Conservation (phyloP, 768 basidiomycete genomes). For the Pulveroboletus frians region DNA sequence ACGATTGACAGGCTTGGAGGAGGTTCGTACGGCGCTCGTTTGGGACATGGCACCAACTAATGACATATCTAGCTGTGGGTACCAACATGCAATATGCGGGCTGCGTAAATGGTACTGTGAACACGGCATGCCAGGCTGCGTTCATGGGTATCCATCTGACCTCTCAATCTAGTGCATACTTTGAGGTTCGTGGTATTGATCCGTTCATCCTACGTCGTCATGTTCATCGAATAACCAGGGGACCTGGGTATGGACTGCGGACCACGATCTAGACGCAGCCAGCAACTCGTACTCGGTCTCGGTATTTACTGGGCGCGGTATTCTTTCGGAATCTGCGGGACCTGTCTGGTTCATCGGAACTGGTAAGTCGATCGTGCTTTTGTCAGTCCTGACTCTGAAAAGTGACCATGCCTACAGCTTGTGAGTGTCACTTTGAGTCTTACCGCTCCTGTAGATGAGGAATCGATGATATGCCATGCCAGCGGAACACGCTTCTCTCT, state of each 20-base stretch:
- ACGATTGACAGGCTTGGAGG: conserved; percentile 23
- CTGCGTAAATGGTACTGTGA: conserved; percentile 41
- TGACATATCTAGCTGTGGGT: conserved; percentile 37
- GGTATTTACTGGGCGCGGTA: conserved; percentile 63
- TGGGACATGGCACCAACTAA: not conserved
- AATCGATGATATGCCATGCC: not conserved
- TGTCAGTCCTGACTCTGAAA: not conserved
- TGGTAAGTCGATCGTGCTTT: conserved; percentile 11
- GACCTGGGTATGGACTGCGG: conserved; percentile 77
- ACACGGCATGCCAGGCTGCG: conserved; percentile 51
- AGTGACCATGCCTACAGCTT: conserved; percentile 6
- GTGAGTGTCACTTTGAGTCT: conserved; percentile 7
- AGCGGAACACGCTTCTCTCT: conserved; percentile 45
- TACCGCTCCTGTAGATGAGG: not conserved
- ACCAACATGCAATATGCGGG: conserved; percentile 43
- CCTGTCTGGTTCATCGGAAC: conserved; percentile 83
- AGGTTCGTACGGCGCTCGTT: conserved; percentile 7
- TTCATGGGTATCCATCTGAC: conserved; percentile 65
- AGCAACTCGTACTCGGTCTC: conserved; percentile 48
- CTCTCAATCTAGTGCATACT: conserved; percentile 46
- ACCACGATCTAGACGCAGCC: conserved; percentile 51
- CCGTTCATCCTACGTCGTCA: not conserved
- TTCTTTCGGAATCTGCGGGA: conserved; percentile 68
- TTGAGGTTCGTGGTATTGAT: conserved; percentile 43
- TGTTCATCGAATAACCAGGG: conserved; percentile 36